phyloP scores from a whole-genome alignment of 345 rosid genomes.

The Arabis hirsuta region DNA sequence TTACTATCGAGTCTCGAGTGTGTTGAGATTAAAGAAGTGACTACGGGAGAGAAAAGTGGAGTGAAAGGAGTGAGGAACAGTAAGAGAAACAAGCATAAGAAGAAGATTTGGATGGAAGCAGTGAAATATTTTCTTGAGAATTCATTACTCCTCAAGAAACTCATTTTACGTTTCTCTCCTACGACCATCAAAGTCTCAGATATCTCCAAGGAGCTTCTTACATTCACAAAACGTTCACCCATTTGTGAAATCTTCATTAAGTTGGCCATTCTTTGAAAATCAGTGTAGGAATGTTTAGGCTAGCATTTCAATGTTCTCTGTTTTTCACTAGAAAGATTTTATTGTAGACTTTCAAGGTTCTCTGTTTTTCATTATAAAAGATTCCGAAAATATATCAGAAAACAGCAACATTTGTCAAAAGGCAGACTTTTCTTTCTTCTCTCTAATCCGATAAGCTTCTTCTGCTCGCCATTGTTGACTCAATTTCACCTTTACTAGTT shows the following conservation, averaged over 20 bases:
- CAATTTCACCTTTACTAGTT: slow-evolving; percentile 15
- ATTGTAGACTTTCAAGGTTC: neutral
- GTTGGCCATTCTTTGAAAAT: too few relatives aligned
- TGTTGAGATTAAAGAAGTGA: neutral
- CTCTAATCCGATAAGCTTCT: slow-evolving; percentile 11
- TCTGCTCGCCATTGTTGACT: slow-evolving; percentile 30
- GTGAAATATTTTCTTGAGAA: slow-evolving; percentile 8
- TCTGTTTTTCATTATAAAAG: neutral
- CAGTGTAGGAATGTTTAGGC: too few relatives aligned
- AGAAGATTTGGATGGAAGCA: neutral
- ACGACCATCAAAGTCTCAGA: neutral
- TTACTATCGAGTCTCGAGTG: slow-evolving; percentile 7
- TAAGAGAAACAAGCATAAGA: neutral
- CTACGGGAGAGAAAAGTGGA: neutral
- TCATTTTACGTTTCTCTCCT: neutral
- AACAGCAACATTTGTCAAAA: neutral
- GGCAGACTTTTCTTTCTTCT: slow-evolving; percentile 20
- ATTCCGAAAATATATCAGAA: neutral
- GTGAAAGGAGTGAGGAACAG: neutral
- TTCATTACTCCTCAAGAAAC: neutral
- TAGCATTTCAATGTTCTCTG: neutral
- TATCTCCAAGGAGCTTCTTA: slow-evolving; percentile 1
- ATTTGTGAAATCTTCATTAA: too few relatives aligned
- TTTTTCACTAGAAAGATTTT: too few relatives aligned
- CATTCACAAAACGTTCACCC: neutral